Conservation (phyloP, 1,284 basidiomycete species). For the Apiotrichum laibachii region DNA sequence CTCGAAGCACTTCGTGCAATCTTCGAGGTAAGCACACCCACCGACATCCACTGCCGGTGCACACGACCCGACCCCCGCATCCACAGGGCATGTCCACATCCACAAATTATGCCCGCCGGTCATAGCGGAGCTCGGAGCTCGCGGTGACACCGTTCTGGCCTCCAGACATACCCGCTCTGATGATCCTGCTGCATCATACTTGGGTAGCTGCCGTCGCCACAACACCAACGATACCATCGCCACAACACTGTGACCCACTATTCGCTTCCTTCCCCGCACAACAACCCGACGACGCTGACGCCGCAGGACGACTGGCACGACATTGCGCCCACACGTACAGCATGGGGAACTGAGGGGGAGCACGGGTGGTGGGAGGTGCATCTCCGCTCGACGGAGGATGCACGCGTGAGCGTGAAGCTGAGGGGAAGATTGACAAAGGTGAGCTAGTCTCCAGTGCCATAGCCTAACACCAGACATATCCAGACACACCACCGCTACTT, state of each 20-base stretch:
- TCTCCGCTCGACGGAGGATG: slow-evolving; percentile 36
- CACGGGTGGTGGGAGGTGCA: slow-evolving; percentile 47
- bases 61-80: background rate
- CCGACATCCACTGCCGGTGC: too few relatives aligned
- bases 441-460: slow-evolving; percentile 3
- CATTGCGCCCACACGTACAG: slow-evolving; percentile 43
- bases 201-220: too few relatives aligned
- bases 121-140: too few relatives aligned
- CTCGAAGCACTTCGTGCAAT: slow-evolving; percentile 47
- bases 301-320: slow-evolving; percentile 49
- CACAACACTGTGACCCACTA: too few relatives aligned
- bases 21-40: slow-evolving; percentile 28
- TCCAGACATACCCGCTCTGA: too few relatives aligned
- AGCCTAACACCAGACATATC: slow-evolving; percentile 5
- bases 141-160: too few relatives aligned
- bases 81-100: background rate
- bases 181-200: too few relatives aligned
- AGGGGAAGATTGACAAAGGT: slow-evolving; percentile 45
- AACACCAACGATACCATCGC: too few relatives aligned
- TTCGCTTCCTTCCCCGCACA: too few relatives aligned
- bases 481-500: slow-evolving; percentile 31
- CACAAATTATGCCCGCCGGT: too few relatives aligned
- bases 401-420: slow-evolving; percentile 40
- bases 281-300: slow-evolving; percentile 2
- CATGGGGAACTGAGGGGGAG: slow-evolving; percentile 47